Conservation (phyloP, 257 asterid genomes). For the Solanum lignicaule region DNA sequence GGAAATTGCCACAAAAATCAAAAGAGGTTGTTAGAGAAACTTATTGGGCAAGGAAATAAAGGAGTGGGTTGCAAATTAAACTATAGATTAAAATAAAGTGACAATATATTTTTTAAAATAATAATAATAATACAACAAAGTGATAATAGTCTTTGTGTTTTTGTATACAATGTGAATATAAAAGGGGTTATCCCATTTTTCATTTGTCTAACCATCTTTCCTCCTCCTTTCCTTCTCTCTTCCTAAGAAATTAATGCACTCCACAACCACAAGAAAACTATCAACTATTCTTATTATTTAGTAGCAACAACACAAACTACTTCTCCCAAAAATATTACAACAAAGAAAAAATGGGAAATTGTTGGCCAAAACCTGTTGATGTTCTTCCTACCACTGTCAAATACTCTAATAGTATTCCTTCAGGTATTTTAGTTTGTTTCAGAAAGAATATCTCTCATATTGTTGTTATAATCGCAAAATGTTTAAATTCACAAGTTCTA, state of each 20-base stretch:
- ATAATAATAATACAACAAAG: background rate
- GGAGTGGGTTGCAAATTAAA: background rate
- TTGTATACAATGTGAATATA: background rate
- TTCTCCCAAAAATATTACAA: background rate
- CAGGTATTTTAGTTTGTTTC: background rate
- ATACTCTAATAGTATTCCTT: background rate
- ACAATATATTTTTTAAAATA: background rate
- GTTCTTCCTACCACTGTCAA: constrained; percentile 3
- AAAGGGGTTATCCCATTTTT: background rate
- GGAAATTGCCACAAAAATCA: background rate
- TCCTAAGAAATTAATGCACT: background rate
- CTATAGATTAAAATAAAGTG: background rate
- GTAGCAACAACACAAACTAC: background rate
- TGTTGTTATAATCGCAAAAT: background rate
- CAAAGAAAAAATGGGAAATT: constrained; percentile 25
- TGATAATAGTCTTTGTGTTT: background rate
- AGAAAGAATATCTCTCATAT: background rate
- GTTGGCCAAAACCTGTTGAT: constrained; percentile 31
- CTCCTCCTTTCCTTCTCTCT: constrained; percentile 7
- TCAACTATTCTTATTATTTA: background rate
- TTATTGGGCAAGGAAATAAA: background rate
- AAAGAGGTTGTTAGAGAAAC: background rate
- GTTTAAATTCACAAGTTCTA: background rate
- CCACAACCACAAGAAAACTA: background rate
- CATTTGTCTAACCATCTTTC: background rate